Conservation (phyloP, 2,329 filamentous ascomycete genomes). For the Ceratocystis destructans region DNA sequence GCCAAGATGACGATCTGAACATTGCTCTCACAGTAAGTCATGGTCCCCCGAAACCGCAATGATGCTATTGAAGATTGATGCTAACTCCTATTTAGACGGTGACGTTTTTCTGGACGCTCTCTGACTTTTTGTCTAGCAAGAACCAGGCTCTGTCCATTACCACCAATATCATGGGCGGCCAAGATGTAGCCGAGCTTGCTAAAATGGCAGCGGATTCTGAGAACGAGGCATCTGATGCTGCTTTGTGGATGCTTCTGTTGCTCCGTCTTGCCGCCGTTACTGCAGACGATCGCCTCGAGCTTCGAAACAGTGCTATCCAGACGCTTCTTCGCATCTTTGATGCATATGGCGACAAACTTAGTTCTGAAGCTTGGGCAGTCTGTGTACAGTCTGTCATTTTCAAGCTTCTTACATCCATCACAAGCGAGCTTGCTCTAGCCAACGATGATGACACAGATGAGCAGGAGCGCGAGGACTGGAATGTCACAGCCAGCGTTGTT, state of each 20-base stretch:
- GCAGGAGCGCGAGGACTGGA: slow-evolving; percentile 45
- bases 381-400: slow-evolving; percentile 74
- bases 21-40: slow-evolving; percentile 73
- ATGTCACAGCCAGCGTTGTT: slow-evolving; percentile 61
- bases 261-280: slow-evolving; percentile 58
- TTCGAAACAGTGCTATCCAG: slow-evolving; percentile 78
- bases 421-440: slow-evolving; percentile 20
- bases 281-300: slow-evolving; percentile 56
- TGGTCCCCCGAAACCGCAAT: neutral
- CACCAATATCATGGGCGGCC: slow-evolving; percentile 39
- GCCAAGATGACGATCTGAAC: slow-evolving; percentile 82
- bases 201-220: slow-evolving; percentile 46
- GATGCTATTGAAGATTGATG: neutral
- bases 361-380: slow-evolving; percentile 65
- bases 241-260: slow-evolving; percentile 66
- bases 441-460: slow-evolving; percentile 25
- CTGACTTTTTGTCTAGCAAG: slow-evolving; percentile 62
- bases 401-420: slow-evolving; percentile 56
- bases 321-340: slow-evolving; percentile 85
- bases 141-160: slow-evolving; percentile 45
- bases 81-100: slow-evolving; percentile 46
- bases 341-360: slow-evolving; percentile 70
- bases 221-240: slow-evolving; percentile 49
- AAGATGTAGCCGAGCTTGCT: slow-evolving; percentile 39
- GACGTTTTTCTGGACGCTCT: slow-evolving; percentile 91